phyloP scores from a whole-genome alignment of 2,329 filamentous ascomycete genomes.

The Talaromyces marneffei region DNA sequence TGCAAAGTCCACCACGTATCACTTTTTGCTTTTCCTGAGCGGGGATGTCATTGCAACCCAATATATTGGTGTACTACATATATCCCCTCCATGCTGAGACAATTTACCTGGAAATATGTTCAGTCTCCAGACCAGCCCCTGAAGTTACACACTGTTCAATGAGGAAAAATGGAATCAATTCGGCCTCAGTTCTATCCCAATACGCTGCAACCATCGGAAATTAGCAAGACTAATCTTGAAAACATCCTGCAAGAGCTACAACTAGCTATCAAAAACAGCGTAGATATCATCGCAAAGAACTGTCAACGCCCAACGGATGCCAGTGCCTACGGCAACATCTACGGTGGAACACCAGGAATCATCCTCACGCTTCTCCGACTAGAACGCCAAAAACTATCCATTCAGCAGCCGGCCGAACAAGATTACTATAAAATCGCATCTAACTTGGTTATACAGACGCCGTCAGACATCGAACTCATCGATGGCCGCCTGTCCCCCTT shows the following conservation, averaged over 20 bases:
- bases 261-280: slow-evolving; percentile 24
- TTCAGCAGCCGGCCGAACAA: slow-evolving; percentile 15
- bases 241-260: slow-evolving; percentile 26
- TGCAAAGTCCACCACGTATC: background rate
- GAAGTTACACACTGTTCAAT: background rate
- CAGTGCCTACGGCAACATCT: slow-evolving; percentile 25
- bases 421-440: slow-evolving; percentile 23
- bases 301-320: slow-evolving; percentile 21
- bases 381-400: slow-evolving; percentile 27
- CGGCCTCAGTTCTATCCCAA: slow-evolving; percentile 26
- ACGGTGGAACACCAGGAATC: slow-evolving; percentile 30
- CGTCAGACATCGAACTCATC: slow-evolving; percentile 20
- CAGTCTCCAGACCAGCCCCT: too few species aligned
- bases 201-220: slow-evolving; percentile 19
- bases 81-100: background rate
- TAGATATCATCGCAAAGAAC: slow-evolving; percentile 23
- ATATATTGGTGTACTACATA: background rate
- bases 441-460: slow-evolving; percentile 23
- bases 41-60: background rate
- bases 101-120: background rate
- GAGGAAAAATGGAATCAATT: slow-evolving; percentile 1
- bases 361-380: slow-evolving; percentile 36
- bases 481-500: slow-evolving; percentile 31
- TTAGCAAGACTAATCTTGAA: slow-evolving; percentile 18
- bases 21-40: background rate